Percentiles rank a stretch among this genome's conserved stretches.
Conservation (phyloP, 164 flowering plant genomes). For the Vitis cinerea region DNA sequence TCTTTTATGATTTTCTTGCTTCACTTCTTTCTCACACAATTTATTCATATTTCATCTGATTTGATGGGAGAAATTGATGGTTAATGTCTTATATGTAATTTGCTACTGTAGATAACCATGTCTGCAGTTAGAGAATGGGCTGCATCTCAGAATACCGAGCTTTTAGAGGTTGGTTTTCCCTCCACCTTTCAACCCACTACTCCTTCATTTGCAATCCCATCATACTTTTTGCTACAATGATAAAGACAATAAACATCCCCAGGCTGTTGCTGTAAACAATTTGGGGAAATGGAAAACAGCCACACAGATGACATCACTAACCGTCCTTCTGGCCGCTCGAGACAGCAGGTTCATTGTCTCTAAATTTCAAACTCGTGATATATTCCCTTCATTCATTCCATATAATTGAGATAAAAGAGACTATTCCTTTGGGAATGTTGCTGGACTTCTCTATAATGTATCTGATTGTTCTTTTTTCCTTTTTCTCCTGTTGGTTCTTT, state of each 20-base stretch:
- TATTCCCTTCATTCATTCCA: background rate
- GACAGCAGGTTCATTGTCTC: conserved; percentile 60
- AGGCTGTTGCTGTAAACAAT: conserved; percentile 98
- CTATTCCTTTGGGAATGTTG: too few species aligned
- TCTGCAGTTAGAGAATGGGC: conserved; percentile 99
- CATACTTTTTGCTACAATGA: background rate
- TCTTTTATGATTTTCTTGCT: background rate
- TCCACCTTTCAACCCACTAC: background rate
- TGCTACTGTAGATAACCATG: conserved; percentile 82
- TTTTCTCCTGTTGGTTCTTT: background rate
- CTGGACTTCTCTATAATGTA: too few species aligned
- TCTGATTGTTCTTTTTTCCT: background rate
- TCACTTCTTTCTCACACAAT: background rate
- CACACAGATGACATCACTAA: conserved; percentile 88
- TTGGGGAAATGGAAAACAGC: conserved; percentile 99
- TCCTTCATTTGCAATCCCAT: background rate
- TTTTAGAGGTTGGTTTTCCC: conserved; percentile 64
- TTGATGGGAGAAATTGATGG: background rate
- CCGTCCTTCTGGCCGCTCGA: conserved; percentile 78
- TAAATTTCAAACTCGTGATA: background rate
- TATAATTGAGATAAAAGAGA: too few species aligned
- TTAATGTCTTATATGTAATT: conserved; percentile 3
- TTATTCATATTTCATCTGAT: background rate
- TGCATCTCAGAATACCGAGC: conserved; percentile 79
- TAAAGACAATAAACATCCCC: conserved; percentile 11